Evolutionary conservation across 768 basidiomycete species (phyloP).

Genomic region (Russula virescens): DNA sequence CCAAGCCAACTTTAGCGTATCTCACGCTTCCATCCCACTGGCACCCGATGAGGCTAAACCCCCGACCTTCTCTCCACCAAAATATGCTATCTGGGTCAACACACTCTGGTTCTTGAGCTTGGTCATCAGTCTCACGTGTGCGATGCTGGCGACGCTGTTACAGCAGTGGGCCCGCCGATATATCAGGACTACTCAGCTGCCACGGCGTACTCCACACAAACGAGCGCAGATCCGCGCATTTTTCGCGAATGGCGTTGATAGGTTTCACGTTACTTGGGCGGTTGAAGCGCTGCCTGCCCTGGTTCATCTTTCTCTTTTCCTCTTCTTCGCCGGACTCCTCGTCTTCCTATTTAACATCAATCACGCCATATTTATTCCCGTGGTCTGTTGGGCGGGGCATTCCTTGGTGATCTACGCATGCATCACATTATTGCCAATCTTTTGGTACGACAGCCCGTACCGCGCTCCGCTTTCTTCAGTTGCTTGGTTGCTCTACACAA

Average conservation of each 20-base stretch:
- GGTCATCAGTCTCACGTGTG: not conserved
- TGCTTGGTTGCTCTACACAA: no score
- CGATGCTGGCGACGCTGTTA: not conserved
- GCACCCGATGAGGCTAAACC: not conserved
- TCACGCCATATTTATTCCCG: not conserved
- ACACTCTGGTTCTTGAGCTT: constrained; percentile 12
- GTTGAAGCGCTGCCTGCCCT: not conserved
- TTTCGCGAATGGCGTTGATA: no score
- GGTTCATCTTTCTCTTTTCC: not conserved
- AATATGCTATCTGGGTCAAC: constrained; percentile 1
- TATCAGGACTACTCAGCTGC: no score
- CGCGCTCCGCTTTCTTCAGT: no score
- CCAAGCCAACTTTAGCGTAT: not conserved
- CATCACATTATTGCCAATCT: not conserved
- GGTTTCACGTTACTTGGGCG: no score
- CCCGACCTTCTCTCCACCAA: not conserved
- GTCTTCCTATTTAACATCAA: not conserved
- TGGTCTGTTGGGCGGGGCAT: not conserved
- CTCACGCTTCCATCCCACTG: not conserved
- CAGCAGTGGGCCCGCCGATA: not conserved
- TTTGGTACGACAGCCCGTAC: not conserved
- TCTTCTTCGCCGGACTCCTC: not conserved
- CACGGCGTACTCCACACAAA: no score
- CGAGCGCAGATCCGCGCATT: not conserved
- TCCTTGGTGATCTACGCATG: no score